These are phyloP conservation scores for Brassica incana DNA, from an alignment of 345 rosid genomes.

Conservation along the genomic window DNA sequence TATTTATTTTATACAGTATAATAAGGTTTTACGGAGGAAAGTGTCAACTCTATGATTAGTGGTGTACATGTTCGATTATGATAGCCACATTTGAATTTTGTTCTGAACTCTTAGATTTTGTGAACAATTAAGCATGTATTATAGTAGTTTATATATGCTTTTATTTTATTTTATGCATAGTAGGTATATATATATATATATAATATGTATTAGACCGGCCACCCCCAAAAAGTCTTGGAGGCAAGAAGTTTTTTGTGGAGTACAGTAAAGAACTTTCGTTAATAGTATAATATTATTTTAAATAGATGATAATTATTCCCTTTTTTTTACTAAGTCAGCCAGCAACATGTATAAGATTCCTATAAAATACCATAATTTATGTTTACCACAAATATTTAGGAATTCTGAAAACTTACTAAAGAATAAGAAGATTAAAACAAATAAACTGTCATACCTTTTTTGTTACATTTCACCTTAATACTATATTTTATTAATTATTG, in stretches of 20 bases:
- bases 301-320: neutral
- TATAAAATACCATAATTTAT: too few relatives aligned
- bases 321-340: neutral
- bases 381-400: too few relatives aligned
- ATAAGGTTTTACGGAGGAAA: neutral
- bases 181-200: neutral
- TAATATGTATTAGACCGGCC: slow-evolving; percentile 3
- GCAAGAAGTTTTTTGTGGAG: neutral
- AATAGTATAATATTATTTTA: neutral
- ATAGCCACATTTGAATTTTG: slow-evolving; percentile 44
- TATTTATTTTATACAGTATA: neutral
- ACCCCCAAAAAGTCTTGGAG: slow-evolving; percentile 23
- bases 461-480: neutral
- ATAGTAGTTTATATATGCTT: slow-evolving; percentile 16
- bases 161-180: slow-evolving; percentile 27
- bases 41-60: slow-evolving; percentile 45
- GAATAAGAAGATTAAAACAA: too few relatives aligned
- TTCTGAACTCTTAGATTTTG: slow-evolving; percentile 32
- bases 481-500: too few relatives aligned
- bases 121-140: slow-evolving; percentile 17
- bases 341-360: too few relatives aligned
- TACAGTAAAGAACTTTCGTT: slow-evolving; percentile 1
- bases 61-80: slow-evolving; percentile 58
- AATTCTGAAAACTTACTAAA: too few relatives aligned
- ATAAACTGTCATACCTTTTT: neutral